These are phyloP conservation scores for Pythium brachiatum DNA, from an alignment of 352 stramenopile genomes.

Conservation along the genomic window DNA sequence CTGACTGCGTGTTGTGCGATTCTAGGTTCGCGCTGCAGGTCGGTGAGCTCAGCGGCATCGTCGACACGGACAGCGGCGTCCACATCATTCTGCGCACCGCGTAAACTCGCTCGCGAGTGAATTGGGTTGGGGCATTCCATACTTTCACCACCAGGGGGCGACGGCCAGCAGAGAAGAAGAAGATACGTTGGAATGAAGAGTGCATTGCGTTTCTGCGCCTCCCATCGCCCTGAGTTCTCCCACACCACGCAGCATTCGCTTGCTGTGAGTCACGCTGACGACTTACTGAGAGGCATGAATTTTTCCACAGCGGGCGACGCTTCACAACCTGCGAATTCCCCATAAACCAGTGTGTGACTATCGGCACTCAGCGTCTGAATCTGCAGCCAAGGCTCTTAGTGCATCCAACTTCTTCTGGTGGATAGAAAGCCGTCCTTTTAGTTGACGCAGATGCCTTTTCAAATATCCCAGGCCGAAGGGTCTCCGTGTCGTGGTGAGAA, in stretches of 20 bases:
- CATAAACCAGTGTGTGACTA: no score
- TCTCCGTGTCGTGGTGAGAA: background rate
- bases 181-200: background rate
- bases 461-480: background rate
- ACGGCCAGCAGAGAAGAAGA: background rate
- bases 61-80: constrained; percentile 95
- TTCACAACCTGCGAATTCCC: no score
- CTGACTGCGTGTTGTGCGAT: background rate
- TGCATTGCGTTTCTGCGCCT: background rate
- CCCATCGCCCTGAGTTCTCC: no score
- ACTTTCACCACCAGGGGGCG: no score
- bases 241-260: no score
- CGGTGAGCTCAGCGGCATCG: constrained; percentile 92
- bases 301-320: no score
- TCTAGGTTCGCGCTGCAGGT: constrained; percentile 87
- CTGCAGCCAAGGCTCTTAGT: no score
- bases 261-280: no score
- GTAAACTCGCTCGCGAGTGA: constrained; percentile 44
- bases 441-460: background rate
- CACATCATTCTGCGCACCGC: constrained; percentile 96
- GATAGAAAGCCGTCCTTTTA: background rate
- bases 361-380: no score
- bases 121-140: background rate
- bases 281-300: no score
- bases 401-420: background rate